Evolutionary conservation across 305 asterid species (phyloP).

Genomic region (Fraxinus dipetala): DNA sequence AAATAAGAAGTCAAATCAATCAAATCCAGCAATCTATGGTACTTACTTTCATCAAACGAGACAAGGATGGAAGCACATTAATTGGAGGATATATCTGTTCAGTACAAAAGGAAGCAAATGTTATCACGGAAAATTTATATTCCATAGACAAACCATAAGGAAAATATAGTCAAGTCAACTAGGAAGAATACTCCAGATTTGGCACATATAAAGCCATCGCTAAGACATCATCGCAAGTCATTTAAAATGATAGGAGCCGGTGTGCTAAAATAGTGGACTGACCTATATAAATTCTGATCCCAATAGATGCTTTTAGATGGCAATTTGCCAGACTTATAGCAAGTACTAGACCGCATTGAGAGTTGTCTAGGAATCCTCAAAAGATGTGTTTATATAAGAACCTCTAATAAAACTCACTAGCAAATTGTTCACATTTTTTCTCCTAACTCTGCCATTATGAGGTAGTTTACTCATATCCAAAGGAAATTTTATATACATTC

Average conservation of each 20-base stretch:
- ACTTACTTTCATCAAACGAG: constrained; percentile 94
- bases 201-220: not conserved
- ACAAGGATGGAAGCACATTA: constrained; percentile 95
- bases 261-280: not conserved
- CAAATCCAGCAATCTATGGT: not conserved
- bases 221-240: not conserved
- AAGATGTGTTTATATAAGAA: not conserved
- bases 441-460: not conserved
- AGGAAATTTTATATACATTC: not conserved
- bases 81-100: constrained; percentile 96
- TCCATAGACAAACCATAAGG: not conserved
- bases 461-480: not conserved
- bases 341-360: not conserved
- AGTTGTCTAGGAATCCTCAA: not conserved
- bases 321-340: not conserved
- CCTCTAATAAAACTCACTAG: not conserved
- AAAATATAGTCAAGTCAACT: not conserved
- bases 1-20: constrained; percentile 1
- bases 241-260: not conserved
- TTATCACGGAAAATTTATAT: not conserved
- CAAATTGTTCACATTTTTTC: not conserved
- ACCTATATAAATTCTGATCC: not conserved
- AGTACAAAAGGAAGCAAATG: not conserved
- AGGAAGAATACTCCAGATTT: not conserved
- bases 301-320: not conserved